phyloP scores from a whole-genome alignment of 495 filamentous ascomycete species.

The Sabuloglossum arenarium region DNA sequence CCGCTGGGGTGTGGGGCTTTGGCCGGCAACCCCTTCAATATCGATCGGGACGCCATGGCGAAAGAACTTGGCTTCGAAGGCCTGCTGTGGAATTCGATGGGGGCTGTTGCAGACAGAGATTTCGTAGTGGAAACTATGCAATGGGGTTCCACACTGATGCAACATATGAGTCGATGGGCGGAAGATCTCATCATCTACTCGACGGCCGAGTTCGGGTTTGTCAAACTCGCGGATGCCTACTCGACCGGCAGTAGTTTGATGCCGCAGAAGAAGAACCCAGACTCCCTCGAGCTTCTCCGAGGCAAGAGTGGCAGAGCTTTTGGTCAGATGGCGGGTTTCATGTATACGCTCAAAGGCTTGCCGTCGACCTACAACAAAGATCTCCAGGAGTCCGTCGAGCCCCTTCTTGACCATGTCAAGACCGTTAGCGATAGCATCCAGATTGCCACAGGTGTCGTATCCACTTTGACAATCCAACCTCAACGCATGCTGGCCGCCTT shows the following conservation, averaged over 20 bases:
- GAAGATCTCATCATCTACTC: conserved; percentile 87
- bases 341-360: conserved; percentile 70
- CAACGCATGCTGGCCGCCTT: conserved; percentile 64
- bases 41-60: conserved; percentile 77
- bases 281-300: conserved; percentile 69
- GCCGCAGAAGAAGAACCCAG: conserved; percentile 70
- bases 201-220: conserved; percentile 62
- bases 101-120: conserved; percentile 66
- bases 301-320: conserved; percentile 75
- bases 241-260: conserved; percentile 69
- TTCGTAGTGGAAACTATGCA: conserved; percentile 83
- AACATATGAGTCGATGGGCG: conserved; percentile 68
- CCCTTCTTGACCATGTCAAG: conserved; percentile 72
- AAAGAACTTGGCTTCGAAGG: conserved; percentile 75
- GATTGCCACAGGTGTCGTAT: conserved; percentile 62
- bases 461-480: conserved; percentile 41
- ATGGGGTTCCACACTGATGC: conserved; percentile 71
- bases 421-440: conserved; percentile 69
- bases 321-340: conserved; percentile 75
- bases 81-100: conserved; percentile 67
- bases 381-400: conserved; percentile 76
- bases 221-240: conserved; percentile 69
- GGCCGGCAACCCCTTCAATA: conserved; percentile 78
- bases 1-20: conserved; percentile 75
- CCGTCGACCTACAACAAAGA: conserved; percentile 93